Evolutionary conservation across 148 eudicot species (phyloP).

Genomic region (Arbutus unedo): DNA sequence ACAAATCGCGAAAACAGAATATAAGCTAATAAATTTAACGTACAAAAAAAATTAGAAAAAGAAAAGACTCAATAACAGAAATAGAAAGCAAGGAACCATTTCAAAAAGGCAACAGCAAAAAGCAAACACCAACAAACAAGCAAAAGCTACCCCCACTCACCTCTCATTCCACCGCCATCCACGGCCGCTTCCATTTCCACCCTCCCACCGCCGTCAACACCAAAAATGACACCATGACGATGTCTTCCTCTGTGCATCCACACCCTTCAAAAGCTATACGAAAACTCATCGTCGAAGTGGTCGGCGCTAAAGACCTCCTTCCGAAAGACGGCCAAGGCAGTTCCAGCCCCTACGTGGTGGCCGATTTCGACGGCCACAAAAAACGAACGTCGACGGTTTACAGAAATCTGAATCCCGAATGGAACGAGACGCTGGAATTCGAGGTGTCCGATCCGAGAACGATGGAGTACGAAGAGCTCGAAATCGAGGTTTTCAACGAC

Average conservation of each 20-base stretch:
- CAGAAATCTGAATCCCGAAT: slow-evolving; percentile 71
- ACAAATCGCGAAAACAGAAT: slow-evolving; percentile 15
- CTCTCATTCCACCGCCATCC: slow-evolving; percentile 32
- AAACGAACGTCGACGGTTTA: slow-evolving; percentile 57
- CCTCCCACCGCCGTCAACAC: background rate
- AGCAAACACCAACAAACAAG: slow-evolving; percentile 5
- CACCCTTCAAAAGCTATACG: slow-evolving; percentile 35
- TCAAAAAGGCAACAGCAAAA: slow-evolving; percentile 24
- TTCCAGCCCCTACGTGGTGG: slow-evolving; percentile 83
- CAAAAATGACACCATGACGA: slow-evolving; percentile 51
- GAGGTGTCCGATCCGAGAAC: slow-evolving; percentile 69
- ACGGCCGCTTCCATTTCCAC: slow-evolving; percentile 20
- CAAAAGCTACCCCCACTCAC: background rate
- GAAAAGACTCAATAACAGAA: background rate
- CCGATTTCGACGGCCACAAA: slow-evolving; percentile 84
- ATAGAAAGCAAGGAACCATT: slow-evolving; percentile 14
- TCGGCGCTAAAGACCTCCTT: slow-evolving; percentile 78
- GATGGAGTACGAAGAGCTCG: slow-evolving; percentile 82
- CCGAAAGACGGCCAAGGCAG: slow-evolving; percentile 97
- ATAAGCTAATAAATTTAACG: background rate
- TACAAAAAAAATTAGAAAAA: background rate
- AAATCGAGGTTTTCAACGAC: slow-evolving; percentile 77
- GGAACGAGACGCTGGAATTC: slow-evolving; percentile 80
- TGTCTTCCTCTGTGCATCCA: slow-evolving; percentile 26
- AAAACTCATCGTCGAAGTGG: slow-evolving; percentile 57